phyloP scores from a whole-genome alignment of 768 basidiomycete genomes.

The Collybia sordida region DNA sequence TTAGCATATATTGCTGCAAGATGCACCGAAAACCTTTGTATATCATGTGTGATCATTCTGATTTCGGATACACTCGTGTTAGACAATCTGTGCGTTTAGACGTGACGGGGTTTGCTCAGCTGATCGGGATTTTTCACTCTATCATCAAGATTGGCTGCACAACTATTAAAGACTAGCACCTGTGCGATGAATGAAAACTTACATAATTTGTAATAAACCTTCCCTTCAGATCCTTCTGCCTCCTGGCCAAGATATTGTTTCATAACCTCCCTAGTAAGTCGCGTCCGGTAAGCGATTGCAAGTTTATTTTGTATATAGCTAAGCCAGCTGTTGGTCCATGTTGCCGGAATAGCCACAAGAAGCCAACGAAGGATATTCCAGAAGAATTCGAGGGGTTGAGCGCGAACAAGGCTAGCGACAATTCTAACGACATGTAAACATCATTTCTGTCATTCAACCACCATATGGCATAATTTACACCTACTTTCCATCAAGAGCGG shows the following conservation, averaged over 20 bases:
- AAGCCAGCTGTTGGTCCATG: constrained; percentile 91
- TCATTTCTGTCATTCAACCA: not conserved
- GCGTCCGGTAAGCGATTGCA: constrained; percentile 82
- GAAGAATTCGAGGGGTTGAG: constrained; percentile 75
- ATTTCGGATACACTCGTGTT: not conserved
- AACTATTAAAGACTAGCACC: not conserved
- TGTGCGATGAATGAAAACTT: constrained; percentile 19
- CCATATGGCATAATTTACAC: constrained; percentile 23
- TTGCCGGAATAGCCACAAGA: constrained; percentile 88
- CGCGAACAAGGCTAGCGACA: constrained; percentile 91
- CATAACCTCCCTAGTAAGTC: constrained; percentile 83
- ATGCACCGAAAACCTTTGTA: constrained; percentile 87
- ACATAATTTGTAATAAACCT: constrained; percentile 94
- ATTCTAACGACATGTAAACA: constrained; percentile 52
- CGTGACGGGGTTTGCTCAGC: constrained; percentile 35
- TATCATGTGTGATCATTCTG: constrained; percentile 95
- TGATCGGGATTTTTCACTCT: constrained; percentile 96
- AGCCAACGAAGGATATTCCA: constrained; percentile 89
- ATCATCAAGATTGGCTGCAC: constrained; percentile 87
- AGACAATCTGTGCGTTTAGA: no score
- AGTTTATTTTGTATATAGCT: constrained; percentile 94
- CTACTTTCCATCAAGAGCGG: constrained; percentile 88
- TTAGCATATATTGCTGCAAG: constrained; percentile 94
- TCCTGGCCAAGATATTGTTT: constrained; percentile 80
- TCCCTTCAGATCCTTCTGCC: constrained; percentile 63